Conservation (phyloP, 225 moss, liverwort and hornwort genomes). For the Sphagnum tenellum region DNA sequence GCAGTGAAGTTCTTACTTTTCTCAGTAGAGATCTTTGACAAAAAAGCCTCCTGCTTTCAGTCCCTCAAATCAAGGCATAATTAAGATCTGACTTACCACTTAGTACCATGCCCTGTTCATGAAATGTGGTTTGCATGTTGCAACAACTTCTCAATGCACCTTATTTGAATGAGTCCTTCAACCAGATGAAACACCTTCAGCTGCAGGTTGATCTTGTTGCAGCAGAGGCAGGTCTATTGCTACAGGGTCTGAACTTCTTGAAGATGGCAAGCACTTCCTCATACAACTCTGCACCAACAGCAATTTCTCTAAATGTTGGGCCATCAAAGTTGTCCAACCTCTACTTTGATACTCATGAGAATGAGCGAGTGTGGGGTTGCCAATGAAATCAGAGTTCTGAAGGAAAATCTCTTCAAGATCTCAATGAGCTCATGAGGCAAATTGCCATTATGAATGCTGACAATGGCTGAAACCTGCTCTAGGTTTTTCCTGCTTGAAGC, state of each 20-base stretch:
- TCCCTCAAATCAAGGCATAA: too few relatives aligned
- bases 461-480: slow-evolving; percentile 89
- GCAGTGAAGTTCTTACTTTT: too few relatives aligned
- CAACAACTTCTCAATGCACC: too few relatives aligned
- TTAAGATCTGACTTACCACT: too few relatives aligned
- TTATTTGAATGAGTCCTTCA: too few relatives aligned
- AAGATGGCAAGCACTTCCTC: slow-evolving; percentile 83
- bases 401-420: slow-evolving; percentile 86
- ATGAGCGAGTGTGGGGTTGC: slow-evolving; percentile 87
- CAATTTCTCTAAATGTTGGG: slow-evolving; percentile 81
- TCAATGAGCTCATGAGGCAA: slow-evolving; percentile 83
- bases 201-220: too few relatives aligned
- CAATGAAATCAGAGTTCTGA: slow-evolving; percentile 82
- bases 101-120: too few relatives aligned
- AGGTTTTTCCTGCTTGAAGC: slow-evolving; percentile 89
- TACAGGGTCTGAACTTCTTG: slow-evolving; percentile 35
- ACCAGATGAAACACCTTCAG: too few relatives aligned
- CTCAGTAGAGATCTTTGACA: too few relatives aligned
- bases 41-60: too few relatives aligned
- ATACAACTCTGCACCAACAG: slow-evolving; percentile 73
- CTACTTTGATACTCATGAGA: slow-evolving; percentile 77
- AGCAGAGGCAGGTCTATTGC: too few relatives aligned
- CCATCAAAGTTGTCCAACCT: slow-evolving; percentile 87
- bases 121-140: too few relatives aligned
- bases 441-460: slow-evolving; percentile 98